A percentile compares a stretch with the other conserved stretches of the same genome.
phyloP scores from a whole-genome alignment of 345 rosid genomes.

The Corymbia maculata region DNA sequence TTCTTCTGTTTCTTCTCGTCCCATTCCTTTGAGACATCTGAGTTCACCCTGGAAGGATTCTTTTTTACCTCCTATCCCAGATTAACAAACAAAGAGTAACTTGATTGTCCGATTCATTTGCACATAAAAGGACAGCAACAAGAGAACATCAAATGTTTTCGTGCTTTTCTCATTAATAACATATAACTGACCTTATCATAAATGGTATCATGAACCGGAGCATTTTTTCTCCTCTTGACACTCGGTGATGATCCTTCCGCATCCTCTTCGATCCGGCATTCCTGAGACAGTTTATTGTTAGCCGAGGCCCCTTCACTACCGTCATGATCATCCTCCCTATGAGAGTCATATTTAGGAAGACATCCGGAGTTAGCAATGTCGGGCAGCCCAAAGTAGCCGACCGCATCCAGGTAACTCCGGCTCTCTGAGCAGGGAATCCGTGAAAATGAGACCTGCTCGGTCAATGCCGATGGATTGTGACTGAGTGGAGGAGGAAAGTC shows the following conservation, averaged over 20 bases:
- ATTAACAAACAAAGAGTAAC: background rate
- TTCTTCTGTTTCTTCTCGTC: conserved; percentile 48
- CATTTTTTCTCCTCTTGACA: conserved; percentile 47
- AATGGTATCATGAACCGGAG: conserved; percentile 18
- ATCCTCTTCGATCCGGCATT: conserved; percentile 40
- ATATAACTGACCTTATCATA: conserved; percentile 38
- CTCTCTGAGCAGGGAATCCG: conserved; percentile 46
- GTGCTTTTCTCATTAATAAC: background rate
- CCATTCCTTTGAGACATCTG: conserved; percentile 23
- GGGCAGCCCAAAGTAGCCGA: conserved; percentile 27
- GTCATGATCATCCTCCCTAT: conserved; percentile 14
- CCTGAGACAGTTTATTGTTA: conserved; percentile 25
- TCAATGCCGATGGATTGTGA: conserved; percentile 33
- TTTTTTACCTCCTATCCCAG: conserved; percentile 24
- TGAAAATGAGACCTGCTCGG: conserved; percentile 29
- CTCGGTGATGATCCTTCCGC: conserved; percentile 24
- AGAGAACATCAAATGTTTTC: background rate
- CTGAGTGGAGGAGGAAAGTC: conserved; percentile 19
- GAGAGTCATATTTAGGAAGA: conserved; percentile 23
- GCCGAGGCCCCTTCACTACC: conserved; percentile 29
- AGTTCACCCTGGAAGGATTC: conserved; percentile 31
- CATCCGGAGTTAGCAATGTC: conserved; percentile 17
- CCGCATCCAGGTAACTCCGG: conserved; percentile 50
- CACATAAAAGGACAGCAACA: background rate
- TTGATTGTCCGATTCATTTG: background rate